Conservation (phyloP, 257 asterid genomes). For the Parsonsia alboflavescens region DNA sequence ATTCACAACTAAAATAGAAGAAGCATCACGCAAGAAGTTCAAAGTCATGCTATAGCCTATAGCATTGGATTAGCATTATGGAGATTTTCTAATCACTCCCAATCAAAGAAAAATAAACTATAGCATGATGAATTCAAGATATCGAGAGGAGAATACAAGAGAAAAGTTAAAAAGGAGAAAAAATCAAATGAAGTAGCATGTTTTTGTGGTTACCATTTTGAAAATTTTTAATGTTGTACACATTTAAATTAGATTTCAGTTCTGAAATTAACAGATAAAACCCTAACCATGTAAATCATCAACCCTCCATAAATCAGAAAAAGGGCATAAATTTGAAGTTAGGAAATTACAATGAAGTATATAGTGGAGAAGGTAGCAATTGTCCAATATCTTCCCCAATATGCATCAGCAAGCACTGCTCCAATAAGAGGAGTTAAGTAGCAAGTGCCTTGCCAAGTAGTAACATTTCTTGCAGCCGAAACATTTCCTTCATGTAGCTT, state of each 20-base stretch:
- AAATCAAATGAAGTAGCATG: not conserved
- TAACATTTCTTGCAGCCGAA: conserved; percentile 91
- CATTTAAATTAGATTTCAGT: not conserved
- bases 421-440: conserved; percentile 90
- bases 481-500: conserved; percentile 85
- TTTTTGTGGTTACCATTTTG: not conserved
- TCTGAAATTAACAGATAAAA: not conserved
- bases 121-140: not conserved
- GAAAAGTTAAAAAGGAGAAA: not conserved
- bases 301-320: not conserved
- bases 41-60: not conserved
- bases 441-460: conserved; percentile 98
- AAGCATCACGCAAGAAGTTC: not conserved
- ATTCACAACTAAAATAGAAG: not conserved
- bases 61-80: not conserved
- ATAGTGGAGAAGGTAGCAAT: conserved; percentile 91
- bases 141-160: not conserved
- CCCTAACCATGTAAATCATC: conserved; percentile 4
- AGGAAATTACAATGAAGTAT: conserved; percentile 62
- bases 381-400: conserved; percentile 99
- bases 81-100: not conserved
- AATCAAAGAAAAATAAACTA: not conserved
- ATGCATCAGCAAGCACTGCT: conserved; percentile 94
- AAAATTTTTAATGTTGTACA: not conserved
- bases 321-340: not conserved